Evolutionary conservation across 2,329 filamentous ascomycete genomes (phyloP), one percentile per base, ranked within the genome.

Genomic region (Botrytis porri): DNA sequence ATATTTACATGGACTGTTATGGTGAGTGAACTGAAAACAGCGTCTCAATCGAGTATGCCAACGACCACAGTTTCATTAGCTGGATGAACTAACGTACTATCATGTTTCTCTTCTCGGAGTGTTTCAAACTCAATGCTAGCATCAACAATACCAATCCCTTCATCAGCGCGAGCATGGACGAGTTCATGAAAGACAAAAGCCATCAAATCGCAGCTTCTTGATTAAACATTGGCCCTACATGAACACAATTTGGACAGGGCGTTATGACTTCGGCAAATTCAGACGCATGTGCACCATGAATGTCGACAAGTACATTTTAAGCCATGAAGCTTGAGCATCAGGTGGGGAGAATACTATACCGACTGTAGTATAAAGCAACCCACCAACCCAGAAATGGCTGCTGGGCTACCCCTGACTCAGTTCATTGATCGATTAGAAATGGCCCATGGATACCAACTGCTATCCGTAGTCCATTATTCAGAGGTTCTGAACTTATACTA

Each of bases 181-280:
- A 41, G 39, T 41, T 12, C 39, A 16, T 41, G 39, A 41, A 41
- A 16, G 39, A 41, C 39, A 16, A 41, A 41, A 41, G 39, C 39
- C 12, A 16, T 41, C 16, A 41, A 39, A 88, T 87, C 25, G 77
- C 74, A 29, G 74, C 77, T 65, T 75, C 83, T 64, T 88, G 85
- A 41, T 88, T 88, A 2, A 85, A 82, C 0, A 85, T 86, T 0
- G 85, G 84, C 8, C 84, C 83, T 73, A 86, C 83, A 0, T 84
- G 84, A 8, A 85, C 84, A 75, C 87, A 84, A 74, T 84, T 87
- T 57, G 83, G 83, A 81, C 88, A 90, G 3, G 88, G 88, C 48
- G 84, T 87, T 72, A 90, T 86, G 2, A 84, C 84, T 69, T 85
- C 84, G 61, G 87, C 84, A 79, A 90, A 90, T 51, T 72, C 73